A percentile compares a stretch with the other conserved stretches of the same genome.
These are phyloP conservation scores for Cytospora chrysosperma DNA, from an alignment of 2,329 filamentous ascomycete genomes.

Conservation along the genomic window DNA sequence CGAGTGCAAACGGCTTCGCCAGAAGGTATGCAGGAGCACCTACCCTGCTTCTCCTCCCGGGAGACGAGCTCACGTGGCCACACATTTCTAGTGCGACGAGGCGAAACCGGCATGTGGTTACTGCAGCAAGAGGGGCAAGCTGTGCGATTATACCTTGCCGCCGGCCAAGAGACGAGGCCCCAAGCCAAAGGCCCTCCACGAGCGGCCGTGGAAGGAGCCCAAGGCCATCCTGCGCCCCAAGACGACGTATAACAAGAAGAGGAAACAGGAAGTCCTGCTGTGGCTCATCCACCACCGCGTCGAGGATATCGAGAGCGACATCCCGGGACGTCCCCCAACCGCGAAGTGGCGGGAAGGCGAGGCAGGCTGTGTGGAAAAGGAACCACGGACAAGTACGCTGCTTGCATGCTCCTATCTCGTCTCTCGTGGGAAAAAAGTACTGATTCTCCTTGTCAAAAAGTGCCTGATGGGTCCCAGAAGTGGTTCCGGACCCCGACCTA, in stretches of 20 bases:
- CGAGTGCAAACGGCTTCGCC: background rate
- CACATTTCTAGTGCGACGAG: background rate
- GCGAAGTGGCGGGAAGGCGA: background rate
- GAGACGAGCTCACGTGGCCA: background rate
- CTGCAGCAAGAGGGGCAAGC: background rate
- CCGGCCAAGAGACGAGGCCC: background rate
- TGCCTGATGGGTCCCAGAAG: conserved; percentile 4
- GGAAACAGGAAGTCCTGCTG: background rate
- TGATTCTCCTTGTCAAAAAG: background rate
- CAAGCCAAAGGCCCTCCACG: background rate
- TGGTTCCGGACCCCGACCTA: conserved; percentile 1
- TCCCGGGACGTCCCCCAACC: background rate
- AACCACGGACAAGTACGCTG: background rate
- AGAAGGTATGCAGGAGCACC: background rate
- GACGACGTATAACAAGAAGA: background rate
- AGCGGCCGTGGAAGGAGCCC: background rate
- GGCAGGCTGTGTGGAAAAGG: background rate
- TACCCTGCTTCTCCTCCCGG: background rate
- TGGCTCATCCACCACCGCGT: conserved; percentile 8
- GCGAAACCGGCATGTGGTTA: background rate
- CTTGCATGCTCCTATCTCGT: background rate
- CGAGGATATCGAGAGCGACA: background rate
- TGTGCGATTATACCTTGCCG: background rate
- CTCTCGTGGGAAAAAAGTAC: background rate
- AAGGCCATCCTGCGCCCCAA: background rate